Evolutionary conservation across 73 alveolate species (phyloP).

Genomic region (Durusdinium trenchii): DNA sequence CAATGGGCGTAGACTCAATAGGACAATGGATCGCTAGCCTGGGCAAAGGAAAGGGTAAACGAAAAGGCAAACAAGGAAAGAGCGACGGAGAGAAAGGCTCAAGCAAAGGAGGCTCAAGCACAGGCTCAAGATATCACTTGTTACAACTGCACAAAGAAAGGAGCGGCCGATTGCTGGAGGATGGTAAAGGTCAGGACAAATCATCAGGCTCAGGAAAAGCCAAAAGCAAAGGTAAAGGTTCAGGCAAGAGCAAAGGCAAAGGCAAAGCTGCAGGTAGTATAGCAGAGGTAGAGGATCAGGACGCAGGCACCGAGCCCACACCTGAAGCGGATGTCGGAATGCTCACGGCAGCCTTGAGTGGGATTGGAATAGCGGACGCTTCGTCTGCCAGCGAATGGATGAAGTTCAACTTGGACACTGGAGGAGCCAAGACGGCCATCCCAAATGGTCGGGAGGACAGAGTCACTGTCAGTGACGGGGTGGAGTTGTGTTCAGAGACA

Average conservation of each 20-base stretch:
- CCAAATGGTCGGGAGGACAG: background rate
- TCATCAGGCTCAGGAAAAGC: background rate
- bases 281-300: background rate
- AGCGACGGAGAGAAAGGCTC: background rate
- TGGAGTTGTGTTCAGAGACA: too few relatives aligned
- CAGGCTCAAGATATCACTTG: background rate
- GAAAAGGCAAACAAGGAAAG: background rate
- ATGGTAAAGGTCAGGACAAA: background rate
- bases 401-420: slow-evolving; percentile 18
- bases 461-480: background rate
- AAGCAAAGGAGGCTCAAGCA: background rate
- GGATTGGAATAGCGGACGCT: background rate
- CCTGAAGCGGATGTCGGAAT: background rate
- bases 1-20: slow-evolving; percentile 26
- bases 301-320: background rate
- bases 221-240: background rate
- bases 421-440: slow-evolving; percentile 47
- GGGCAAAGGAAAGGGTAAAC: background rate
- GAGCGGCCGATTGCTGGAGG: slow-evolving; percentile 31
- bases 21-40: background rate
- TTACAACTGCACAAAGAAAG: slow-evolving; percentile 21
- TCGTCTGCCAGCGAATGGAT: background rate
- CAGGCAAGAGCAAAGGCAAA: background rate
- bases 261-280: too few relatives aligned
- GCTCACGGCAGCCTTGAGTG: background rate